Percentiles rank a stretch among this genome's conserved stretches.
phyloP scores from a whole-genome alignment of 1,284 basidiomycete species.

The Moesziomyces sp. region DNA sequence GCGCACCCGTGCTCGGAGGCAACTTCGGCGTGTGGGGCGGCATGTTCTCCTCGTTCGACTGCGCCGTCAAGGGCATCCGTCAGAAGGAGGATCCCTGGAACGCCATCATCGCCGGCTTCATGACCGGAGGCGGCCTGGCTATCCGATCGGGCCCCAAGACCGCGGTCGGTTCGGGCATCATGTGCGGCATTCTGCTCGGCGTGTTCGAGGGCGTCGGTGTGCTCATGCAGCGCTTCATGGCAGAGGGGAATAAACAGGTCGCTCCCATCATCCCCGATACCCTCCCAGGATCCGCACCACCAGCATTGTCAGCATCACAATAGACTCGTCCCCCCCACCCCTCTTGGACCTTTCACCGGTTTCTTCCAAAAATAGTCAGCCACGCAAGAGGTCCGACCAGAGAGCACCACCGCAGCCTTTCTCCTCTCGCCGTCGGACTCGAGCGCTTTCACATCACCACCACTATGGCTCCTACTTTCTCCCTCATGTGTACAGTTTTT shows the following conservation, averaged over 20 bases:
- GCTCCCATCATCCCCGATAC: slow-evolving; percentile 55
- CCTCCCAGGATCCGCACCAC: slow-evolving; percentile 12
- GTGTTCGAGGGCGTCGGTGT: slow-evolving; percentile 89
- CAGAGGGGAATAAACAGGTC: slow-evolving; percentile 75
- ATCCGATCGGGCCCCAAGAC: slow-evolving; percentile 90
- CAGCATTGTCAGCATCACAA: slow-evolving; percentile 11
- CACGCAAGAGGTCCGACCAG: no score
- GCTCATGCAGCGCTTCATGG: slow-evolving; percentile 82
- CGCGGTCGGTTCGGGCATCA: slow-evolving; percentile 88
- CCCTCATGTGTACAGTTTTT: no score
- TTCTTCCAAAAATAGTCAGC: no score
- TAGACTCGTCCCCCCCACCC: slow-evolving; percentile 1
- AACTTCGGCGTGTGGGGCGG: slow-evolving; percentile 97
- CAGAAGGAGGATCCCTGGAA: slow-evolving; percentile 99
- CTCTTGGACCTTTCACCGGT: no score
- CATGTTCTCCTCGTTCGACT: slow-evolving; percentile 86
- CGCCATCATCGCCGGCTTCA: slow-evolving; percentile 96
- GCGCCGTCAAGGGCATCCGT: slow-evolving; percentile 90
- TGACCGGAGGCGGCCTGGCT: slow-evolving; percentile 96
- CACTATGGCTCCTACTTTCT: no score
- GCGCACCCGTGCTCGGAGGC: slow-evolving; percentile 95
- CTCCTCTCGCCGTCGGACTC: no score
- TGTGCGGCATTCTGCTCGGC: slow-evolving; percentile 94
- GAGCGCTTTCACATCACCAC: no score
- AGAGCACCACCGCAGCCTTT: no score